phyloP scores from a whole-genome alignment of 2,329 filamentous ascomycete species.

The Pyricularia sp. region DNA sequence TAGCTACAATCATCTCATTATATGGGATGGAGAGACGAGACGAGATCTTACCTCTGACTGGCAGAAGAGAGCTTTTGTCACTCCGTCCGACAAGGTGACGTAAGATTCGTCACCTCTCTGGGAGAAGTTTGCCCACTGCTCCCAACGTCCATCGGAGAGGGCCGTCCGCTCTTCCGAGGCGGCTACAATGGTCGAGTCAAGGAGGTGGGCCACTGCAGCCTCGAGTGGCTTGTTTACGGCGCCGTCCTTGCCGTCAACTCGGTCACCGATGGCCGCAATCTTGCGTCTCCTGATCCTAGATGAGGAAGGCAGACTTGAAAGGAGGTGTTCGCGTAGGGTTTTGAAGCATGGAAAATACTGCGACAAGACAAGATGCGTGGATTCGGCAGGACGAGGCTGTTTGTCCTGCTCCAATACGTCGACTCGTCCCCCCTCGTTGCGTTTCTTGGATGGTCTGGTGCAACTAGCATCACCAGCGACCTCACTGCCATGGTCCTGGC shows the following conservation, averaged over 20 bases:
- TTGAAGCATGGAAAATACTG: constrained; percentile 58
- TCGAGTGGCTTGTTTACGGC: constrained; percentile 18
- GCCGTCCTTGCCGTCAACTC: constrained; percentile 11
- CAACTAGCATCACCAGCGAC: constrained; percentile 2
- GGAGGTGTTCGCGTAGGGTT: constrained; percentile 61
- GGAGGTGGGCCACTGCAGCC: constrained; percentile 40
- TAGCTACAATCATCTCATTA: constrained; percentile 6
- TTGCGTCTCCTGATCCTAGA: constrained; percentile 56
- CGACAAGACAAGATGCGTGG: constrained; percentile 53
- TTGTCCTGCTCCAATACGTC: background rate
- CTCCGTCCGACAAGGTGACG: constrained; percentile 40
- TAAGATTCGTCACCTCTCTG: constrained; percentile 51
- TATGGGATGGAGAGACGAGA: constrained; percentile 1
- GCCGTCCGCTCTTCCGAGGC: constrained; percentile 22
- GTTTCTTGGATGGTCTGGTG: constrained; percentile 12
- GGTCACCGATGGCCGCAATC: constrained; percentile 33
- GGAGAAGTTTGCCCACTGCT: constrained; percentile 52
- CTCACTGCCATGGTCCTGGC: constrained; percentile 2
- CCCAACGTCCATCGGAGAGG: constrained; percentile 30
- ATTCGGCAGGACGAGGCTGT: background rate
- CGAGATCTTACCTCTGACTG: constrained; percentile 52
- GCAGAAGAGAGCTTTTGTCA: constrained; percentile 34
- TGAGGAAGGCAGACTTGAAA: constrained; percentile 53
- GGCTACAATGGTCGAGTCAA: constrained; percentile 65
- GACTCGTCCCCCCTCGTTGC: constrained; percentile 6